phyloP scores from a whole-genome alignment of 2,329 filamentous ascomycete genomes.

The Claviceps spartinae region DNA sequence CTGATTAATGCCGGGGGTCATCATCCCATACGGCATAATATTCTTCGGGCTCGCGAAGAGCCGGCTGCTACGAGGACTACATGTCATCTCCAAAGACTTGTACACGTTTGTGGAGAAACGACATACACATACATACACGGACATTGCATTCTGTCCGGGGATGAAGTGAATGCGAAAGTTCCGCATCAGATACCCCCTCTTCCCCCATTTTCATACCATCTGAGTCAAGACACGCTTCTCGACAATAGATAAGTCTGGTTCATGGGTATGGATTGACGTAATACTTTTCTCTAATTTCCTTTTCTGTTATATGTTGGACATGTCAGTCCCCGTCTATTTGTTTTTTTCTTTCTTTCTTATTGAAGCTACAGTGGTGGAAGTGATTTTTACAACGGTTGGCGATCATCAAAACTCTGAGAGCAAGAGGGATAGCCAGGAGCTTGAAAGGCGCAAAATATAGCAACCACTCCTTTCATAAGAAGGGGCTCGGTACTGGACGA shows the following conservation, averaged over 20 bases:
- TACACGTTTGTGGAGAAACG: constrained; percentile 5
- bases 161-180: constrained; percentile 1
- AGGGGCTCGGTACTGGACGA: not conserved
- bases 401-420: too few species aligned
- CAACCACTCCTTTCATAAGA: not conserved
- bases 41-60: not conserved
- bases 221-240: constrained; percentile 14
- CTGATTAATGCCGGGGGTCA: not conserved
- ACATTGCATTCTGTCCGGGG: not conserved
- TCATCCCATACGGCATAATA: not conserved
- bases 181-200: not conserved
- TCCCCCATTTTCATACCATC: not conserved
- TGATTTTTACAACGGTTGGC: too few species aligned
- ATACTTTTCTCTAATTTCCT: constrained; percentile 3
- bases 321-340: not conserved
- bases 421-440: too few species aligned
- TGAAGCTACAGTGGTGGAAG: not conserved
- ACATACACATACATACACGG: not conserved
- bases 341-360: not conserved
- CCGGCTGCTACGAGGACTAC: not conserved
- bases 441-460: too few species aligned
- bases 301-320: not conserved
- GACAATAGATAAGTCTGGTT: constrained; percentile 22
- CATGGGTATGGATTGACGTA: constrained; percentile 6
- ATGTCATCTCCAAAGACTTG: constrained; percentile 1